These are phyloP conservation scores for cucumber (Cucumis sativus) DNA, from an alignment of 306 rosid genomes.

Conservation along the genomic window DNA sequence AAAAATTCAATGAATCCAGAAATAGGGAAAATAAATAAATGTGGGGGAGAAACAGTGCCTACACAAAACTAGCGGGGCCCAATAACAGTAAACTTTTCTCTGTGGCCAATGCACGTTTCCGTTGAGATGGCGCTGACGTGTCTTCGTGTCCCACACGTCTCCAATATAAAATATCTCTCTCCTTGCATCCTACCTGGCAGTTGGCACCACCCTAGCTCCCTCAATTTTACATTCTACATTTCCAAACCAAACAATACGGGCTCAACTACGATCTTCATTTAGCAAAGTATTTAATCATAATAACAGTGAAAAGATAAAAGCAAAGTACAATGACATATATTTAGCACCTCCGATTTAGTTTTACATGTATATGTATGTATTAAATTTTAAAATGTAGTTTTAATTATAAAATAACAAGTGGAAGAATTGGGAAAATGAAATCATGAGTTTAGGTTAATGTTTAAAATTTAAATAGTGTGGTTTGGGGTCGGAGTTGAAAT, in stretches of 20 bases:
- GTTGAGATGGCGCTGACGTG: background rate
- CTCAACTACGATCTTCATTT: too few species aligned
- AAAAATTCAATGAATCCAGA: background rate
- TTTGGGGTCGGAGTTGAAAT: too few species aligned
- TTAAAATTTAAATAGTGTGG: too few species aligned
- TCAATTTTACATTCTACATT: background rate
- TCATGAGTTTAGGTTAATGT: too few species aligned
- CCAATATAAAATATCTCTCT: background rate
- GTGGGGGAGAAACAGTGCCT: background rate
- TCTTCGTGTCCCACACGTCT: constrained; percentile 1
- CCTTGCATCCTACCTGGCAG: background rate
- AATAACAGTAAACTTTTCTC: background rate
- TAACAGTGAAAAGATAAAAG: too few species aligned
- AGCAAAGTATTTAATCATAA: too few species aligned
- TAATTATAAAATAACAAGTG: too few species aligned
- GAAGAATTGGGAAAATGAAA: too few species aligned
- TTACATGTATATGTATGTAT: too few species aligned
- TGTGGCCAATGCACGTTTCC: background rate
- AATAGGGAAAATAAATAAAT: background rate
- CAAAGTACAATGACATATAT: too few species aligned
- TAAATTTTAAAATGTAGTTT: too few species aligned
- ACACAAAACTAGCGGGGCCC: background rate
- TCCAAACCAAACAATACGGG: background rate
- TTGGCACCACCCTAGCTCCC: background rate
- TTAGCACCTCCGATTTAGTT: too few species aligned